Evolutionary conservation across 192 early-diverging fungal genomes (phyloP), one percentile per base, ranked within the genome.

Genomic region (Phycomyces blakesleeanus): DNA sequence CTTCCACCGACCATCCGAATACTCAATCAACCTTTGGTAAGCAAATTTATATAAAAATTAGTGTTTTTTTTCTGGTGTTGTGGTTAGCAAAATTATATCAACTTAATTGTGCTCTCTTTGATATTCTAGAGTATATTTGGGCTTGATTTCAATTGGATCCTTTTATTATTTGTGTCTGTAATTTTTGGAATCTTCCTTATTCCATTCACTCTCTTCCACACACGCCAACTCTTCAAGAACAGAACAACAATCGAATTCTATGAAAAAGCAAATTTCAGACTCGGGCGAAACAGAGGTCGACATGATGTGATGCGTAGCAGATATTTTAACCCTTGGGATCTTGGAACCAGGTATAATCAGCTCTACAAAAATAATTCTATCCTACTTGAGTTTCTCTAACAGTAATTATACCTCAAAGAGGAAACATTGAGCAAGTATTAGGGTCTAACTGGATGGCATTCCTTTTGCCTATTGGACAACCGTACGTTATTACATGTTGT

Each of bases 211-310:
- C 34, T 58, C 0, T 78, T 77, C 15, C 83, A 85, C 60, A 81
- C 77, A 12, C 51, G 52, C 15, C 72, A 79, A 52, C 51, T 85
- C 20, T 58, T 78, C 8, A 67, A 70, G 16, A 85, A 85, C 47
- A 70, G 77, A 34, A 85, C 83, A 1, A 85, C 83, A 0, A 82
- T 85, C 25, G 83, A 85, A 38, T 76, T 74, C 10, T 75, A 75
- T 29, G 73, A 70, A 47, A 64, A 66, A 34, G 40, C 67, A 18
- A 68, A 75, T 49, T 75, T 51, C 34, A 42, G 54, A 52, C 34
- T 75, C n/a, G 63, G 67, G 0, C 49, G 21, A 5, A 15, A 22
- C 8, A 20, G 47, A 14, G 38, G 49, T 18, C 52, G 59, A 20
- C 39, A 51, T 0, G 73, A 70, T 55, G 51, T 75, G 3, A 57